Base-by-base conservation (phyloP, 164 flowering plant species). In the Malania oleifera region DNA sequence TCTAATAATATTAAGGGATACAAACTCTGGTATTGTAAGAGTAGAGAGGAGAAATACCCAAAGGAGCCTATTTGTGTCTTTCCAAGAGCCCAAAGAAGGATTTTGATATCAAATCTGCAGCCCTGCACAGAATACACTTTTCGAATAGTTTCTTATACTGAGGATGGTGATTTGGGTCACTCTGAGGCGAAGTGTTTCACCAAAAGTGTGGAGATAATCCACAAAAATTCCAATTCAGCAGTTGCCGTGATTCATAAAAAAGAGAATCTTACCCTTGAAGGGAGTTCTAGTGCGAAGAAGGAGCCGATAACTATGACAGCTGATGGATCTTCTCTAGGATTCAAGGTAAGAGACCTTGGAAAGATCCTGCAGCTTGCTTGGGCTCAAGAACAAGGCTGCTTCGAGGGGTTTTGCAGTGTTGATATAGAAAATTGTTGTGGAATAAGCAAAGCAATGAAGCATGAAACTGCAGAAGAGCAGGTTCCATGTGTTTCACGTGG, bases 41-140 rank as follows among this genome's bases (percentile, higher is more conserved):
- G 84, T 51, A 69, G 74, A 63, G 90, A 79, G 20, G 85, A 74
- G 57, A 47, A 63, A 3, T 75, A 79, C 54, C 23, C 75, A 17
- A 72, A 82, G 67, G 93, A 86, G 60, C 96, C 95, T 26, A 58
- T 68, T 23, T 70, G 76, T 64, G 67, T 74, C 60, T 77, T 91
- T 60, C 82, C 91, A 13, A 85, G 76, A 70, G 47, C 75, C 52
- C 84, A 84, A 60, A 82, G 86, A 61, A 84, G 95, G 61, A 75
- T 95, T 63, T 66, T 71, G 69, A 78, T 95, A 67, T 79, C 91
- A 15, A 79, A 85, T 52, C 72, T 95, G 60, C 90, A 76, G 70
- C 96, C 99, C 0, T 95, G 97, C 82, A 86, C 97, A 0, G 93
- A 95, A 60, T 95, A 95, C 50, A 79, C 82, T 7, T 86, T 95